phyloP scores from a whole-genome alignment of 2,329 filamentous ascomycete genomes.

The Epichloe gansuensis region DNA sequence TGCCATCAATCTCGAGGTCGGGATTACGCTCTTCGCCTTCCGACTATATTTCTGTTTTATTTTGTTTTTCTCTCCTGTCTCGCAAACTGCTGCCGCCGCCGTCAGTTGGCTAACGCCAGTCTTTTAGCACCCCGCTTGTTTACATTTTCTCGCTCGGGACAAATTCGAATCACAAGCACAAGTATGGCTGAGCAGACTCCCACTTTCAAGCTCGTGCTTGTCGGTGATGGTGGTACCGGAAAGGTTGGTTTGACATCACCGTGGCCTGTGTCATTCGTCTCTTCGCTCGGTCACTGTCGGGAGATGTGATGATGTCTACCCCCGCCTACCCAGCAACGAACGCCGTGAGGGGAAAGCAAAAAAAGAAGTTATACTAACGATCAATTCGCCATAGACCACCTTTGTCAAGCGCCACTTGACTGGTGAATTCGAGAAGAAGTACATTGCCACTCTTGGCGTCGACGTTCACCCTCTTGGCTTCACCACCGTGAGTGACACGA shows the following conservation, averaged over 20 bases:
- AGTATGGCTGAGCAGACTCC: slow-evolving; percentile 56
- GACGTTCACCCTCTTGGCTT: slow-evolving; percentile 98
- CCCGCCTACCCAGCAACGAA: slow-evolving; percentile 11
- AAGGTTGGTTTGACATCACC: slow-evolving; percentile 50
- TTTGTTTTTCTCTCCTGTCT: not conserved
- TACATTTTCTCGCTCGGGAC: slow-evolving; percentile 20
- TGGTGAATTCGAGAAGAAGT: slow-evolving; percentile 99
- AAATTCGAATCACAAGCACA: slow-evolving; percentile 21
- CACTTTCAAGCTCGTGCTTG: slow-evolving; percentile 99
- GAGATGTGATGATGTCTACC: slow-evolving; percentile 8
- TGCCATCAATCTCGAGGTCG: slow-evolving; percentile 11
- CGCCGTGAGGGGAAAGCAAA: not conserved
- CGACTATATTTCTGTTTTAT: slow-evolving; percentile 1
- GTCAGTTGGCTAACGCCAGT: slow-evolving; percentile 20
- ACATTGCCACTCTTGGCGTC: slow-evolving; percentile 98
- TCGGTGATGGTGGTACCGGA: slow-evolving; percentile 97
- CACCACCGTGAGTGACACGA: slow-evolving; percentile 65
- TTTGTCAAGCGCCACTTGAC: slow-evolving; percentile 99
- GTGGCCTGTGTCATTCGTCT: slow-evolving; percentile 4
- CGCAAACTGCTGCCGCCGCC: slow-evolving; percentile 2
- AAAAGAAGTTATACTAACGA: slow-evolving; percentile 2
- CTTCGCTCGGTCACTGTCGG: slow-evolving; percentile 7
- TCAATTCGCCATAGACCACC: slow-evolving; percentile 58
- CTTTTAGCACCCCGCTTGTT: slow-evolving; percentile 33
- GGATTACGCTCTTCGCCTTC: not conserved